A percentile compares a stretch with the other conserved stretches of the same genome.
Conservation (phyloP, 179 eudicot species). For the Silene coronaria region DNA sequence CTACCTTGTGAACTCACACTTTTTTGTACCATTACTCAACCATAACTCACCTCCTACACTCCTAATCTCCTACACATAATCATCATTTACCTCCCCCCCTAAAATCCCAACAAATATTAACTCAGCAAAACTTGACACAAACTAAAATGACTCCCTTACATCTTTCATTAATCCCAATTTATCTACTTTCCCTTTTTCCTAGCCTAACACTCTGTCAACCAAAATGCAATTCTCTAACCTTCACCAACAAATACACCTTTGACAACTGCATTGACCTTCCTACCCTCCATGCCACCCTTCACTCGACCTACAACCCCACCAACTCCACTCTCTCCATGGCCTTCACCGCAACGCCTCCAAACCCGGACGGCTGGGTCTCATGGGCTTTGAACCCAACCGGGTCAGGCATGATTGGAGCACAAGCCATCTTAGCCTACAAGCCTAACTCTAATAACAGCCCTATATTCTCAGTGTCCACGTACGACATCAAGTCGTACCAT, state of each 20-base stretch:
- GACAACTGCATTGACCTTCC: constrained; percentile 48
- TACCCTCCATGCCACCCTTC: constrained; percentile 45
- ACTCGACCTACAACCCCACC: constrained; percentile 46
- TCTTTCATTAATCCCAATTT: neutral
- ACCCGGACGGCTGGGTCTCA: constrained; percentile 56
- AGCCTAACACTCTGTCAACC: constrained; percentile 15
- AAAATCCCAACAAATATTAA: no score
- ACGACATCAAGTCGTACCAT: constrained; percentile 39
- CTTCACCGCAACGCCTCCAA: constrained; percentile 51
- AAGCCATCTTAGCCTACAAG: constrained; percentile 50
- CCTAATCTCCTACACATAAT: no score
- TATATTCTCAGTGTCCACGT: constrained; percentile 36
- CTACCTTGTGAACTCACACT: no score
- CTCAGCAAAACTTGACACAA: no score
- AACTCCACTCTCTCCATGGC: constrained; percentile 48
- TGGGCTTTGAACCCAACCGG: constrained; percentile 67
- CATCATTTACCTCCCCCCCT: no score
- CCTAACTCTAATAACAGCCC: constrained; percentile 28
- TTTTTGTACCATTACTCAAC: no score
- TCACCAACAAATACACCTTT: constrained; percentile 32
- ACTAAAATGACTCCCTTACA: no score
- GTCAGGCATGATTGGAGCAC: constrained; percentile 69
- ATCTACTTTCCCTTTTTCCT: constrained; percentile 10
- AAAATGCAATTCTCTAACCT: constrained; percentile 37
- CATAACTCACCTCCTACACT: no score